Evolutionary conservation across 306 rosid genomes (phyloP).

Genomic region (Quercus alba): DNA sequence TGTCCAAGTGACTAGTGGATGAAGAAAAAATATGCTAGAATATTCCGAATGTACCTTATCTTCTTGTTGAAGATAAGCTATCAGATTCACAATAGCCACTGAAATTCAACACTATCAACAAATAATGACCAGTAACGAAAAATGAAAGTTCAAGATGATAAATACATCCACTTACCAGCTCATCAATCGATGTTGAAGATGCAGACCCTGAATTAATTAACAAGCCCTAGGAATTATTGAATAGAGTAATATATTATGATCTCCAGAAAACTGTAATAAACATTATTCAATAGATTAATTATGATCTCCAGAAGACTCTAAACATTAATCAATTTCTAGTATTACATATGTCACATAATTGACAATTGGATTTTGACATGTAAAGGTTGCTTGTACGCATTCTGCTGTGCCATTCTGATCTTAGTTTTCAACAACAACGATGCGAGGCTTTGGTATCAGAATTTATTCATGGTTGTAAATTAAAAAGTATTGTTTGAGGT

Average conservation of each 20-base stretch:
- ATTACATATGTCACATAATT: not conserved
- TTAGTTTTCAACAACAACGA: no score
- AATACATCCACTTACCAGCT: not conserved
- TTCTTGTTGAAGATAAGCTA: slow-evolving; percentile 10
- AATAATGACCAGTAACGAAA: not conserved
- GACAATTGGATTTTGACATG: no score
- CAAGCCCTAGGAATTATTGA: no score
- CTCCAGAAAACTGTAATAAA: not conserved
- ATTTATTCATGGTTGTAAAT: no score
- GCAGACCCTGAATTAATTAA: no score
- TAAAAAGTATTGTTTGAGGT: no score
- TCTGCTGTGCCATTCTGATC: no score
- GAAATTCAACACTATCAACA: not conserved
- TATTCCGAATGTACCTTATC: not conserved
- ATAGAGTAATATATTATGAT: no score
- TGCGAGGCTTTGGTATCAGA: no score
- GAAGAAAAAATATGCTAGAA: not conserved
- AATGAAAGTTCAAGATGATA: not conserved
- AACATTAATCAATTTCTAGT: not conserved
- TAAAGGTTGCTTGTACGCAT: no score
- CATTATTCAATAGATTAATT: not conserved
- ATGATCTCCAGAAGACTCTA: not conserved
- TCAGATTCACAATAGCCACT: slow-evolving; percentile 20
- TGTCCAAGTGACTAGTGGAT: not conserved
- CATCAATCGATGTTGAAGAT: no score